These are phyloP conservation scores for Fonsecaea pugnacius DNA, from an alignment of 2,329 filamentous ascomycete species.

Conservation along the genomic window DNA sequence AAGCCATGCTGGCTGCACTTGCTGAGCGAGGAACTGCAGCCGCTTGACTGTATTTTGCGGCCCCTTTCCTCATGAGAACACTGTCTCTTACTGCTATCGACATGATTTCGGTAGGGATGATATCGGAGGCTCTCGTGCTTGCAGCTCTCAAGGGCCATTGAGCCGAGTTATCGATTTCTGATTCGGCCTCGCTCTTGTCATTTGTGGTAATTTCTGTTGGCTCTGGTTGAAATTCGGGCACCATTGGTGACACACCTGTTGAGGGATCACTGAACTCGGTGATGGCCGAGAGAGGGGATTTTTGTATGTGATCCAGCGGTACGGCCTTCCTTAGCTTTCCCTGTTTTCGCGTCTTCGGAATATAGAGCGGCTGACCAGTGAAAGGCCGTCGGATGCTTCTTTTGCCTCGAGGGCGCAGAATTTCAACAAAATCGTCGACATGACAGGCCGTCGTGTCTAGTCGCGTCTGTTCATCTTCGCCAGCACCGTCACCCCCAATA, in stretches of 20 bases:
- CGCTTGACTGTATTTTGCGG: constrained; percentile 33
- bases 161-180: constrained; percentile 36
- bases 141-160: constrained; percentile 41
- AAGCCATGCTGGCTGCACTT: constrained; percentile 40
- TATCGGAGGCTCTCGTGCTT: constrained; percentile 30
- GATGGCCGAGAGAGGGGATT: constrained; percentile 41
- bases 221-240: constrained; percentile 44
- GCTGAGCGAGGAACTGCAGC: constrained; percentile 37
- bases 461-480: constrained; percentile 31
- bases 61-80: constrained; percentile 28
- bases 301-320: constrained; percentile 41
- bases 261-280: constrained; percentile 36
- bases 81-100: constrained; percentile 25
- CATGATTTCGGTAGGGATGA: constrained; percentile 23
- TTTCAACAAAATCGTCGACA: constrained; percentile 39
- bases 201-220: not conserved
- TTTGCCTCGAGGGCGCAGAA: constrained; percentile 19
- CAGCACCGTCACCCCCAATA: constrained; percentile 1
- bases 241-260: constrained; percentile 41
- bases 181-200: constrained; percentile 30
- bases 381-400: constrained; percentile 33
- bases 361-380: constrained; percentile 43
- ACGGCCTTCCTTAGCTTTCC: constrained; percentile 39
- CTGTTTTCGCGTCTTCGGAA: constrained; percentile 43
- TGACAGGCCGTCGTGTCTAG: constrained; percentile 28